phyloP scores from a whole-genome alignment of 1,284 basidiomycete species.

The Meripilus lineatus region DNA sequence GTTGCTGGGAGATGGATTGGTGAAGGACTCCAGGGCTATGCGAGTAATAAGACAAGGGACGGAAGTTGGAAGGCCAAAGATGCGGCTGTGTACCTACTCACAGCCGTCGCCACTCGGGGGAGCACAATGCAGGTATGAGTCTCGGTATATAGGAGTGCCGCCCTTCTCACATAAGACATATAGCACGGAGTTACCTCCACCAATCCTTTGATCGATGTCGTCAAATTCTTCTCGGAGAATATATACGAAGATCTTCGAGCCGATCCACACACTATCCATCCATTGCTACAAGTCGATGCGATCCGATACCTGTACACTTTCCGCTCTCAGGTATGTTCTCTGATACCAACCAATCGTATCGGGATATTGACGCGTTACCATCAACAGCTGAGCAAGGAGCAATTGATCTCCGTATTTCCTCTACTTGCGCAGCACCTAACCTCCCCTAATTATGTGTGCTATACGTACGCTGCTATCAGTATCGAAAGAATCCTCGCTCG shows the following conservation, averaged over 20 bases:
- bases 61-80: slow-evolving; percentile 94
- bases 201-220: slow-evolving; percentile 90
- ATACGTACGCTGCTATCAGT: slow-evolving; percentile 87
- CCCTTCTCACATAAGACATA: slow-evolving; percentile 5
- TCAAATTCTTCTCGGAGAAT: slow-evolving; percentile 93
- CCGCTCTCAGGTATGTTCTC: slow-evolving; percentile 75
- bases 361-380: not conserved
- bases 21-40: slow-evolving; percentile 63
- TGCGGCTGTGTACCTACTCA: slow-evolving; percentile 92
- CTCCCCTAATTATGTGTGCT: slow-evolving; percentile 81
- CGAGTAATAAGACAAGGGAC: slow-evolving; percentile 48
- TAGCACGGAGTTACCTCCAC: slow-evolving; percentile 92
- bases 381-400: slow-evolving; percentile 84
- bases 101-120: slow-evolving; percentile 85
- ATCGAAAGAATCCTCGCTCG: slow-evolving; percentile 89
- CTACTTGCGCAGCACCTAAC: slow-evolving; percentile 82
- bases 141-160: not conserved
- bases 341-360: not conserved
- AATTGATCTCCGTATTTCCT: slow-evolving; percentile 89
- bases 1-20: slow-evolving; percentile 84
- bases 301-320: slow-evolving; percentile 94
- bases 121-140: slow-evolving; percentile 71
- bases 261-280: slow-evolving; percentile 63
- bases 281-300: slow-evolving; percentile 93
- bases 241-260: slow-evolving; percentile 88